Evolutionary conservation across 495 filamentous ascomycete species (phyloP).

Genomic region (Xylona heveae): DNA sequence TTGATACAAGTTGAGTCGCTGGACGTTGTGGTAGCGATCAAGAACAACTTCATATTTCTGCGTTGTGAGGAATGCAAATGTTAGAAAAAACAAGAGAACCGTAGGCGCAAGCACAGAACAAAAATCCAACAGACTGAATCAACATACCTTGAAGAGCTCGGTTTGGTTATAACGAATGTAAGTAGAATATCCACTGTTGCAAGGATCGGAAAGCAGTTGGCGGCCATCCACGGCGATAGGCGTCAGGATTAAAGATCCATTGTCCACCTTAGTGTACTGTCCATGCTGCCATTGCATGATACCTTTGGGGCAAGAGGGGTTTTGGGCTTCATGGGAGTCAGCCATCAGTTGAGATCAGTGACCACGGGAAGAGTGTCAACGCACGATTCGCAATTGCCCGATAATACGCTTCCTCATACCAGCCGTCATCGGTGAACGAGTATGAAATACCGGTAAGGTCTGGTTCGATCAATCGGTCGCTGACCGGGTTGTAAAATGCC

Average conservation of each 20-base stretch:
- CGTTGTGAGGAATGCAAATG: slow-evolving; percentile 7
- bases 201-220: slow-evolving; percentile 49
- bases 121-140: neutral
- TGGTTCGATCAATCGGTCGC: slow-evolving; percentile 49
- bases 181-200: slow-evolving; percentile 23
- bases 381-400: slow-evolving; percentile 52
- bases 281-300: slow-evolving; percentile 71
- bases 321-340: slow-evolving; percentile 23
- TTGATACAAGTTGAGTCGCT: slow-evolving; percentile 41
- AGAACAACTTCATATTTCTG: slow-evolving; percentile 39
- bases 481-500: slow-evolving; percentile 55
- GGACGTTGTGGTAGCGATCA: slow-evolving; percentile 39
- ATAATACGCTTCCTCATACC: slow-evolving; percentile 57
- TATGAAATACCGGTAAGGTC: slow-evolving; percentile 57
- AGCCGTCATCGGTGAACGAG: slow-evolving; percentile 52
- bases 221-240: slow-evolving; percentile 53
- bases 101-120: neutral
- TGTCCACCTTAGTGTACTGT: slow-evolving; percentile 27
- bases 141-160: slow-evolving; percentile 40
- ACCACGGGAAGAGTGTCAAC: slow-evolving; percentile 11
- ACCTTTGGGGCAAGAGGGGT: slow-evolving; percentile 42
- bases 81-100: neutral
- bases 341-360: slow-evolving; percentile 1
- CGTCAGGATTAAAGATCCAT: slow-evolving; percentile 35
- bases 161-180: slow-evolving; percentile 53